Base-by-base conservation (phyloP, 225 moss, liverwort and hornwort genomes). In the Marchantia paleacea region DNA sequence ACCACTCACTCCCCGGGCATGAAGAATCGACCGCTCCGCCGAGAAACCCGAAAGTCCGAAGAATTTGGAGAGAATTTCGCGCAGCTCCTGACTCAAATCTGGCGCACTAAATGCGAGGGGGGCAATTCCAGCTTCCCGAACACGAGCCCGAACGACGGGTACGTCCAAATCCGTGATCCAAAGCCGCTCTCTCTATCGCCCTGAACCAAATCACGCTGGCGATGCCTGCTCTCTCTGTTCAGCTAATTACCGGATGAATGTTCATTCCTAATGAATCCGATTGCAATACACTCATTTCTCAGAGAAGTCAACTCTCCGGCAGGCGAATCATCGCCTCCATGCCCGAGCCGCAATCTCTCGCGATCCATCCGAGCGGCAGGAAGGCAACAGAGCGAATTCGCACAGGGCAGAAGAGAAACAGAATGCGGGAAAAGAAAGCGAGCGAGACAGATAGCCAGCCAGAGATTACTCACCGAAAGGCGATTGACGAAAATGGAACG, bases 401-500 rank as follows among this genome's bases (percentile, higher is more conserved):
- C 31, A 0, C 5, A 61, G 22, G 58, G 28, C 28, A 47, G 3
- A 52, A 28, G 55, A n/a, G 58, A 60, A 60, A 5, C 0, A 75
- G n/a, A 55, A 54, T 52, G 7, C 11, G 29, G 55, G 39, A 69
- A 25, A 29, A 39, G 39, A 39, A 39, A 39, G 39, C 2, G 51
- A 48, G 7, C 49, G 30, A 63, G 10, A 75, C 28, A 75, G 81
- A 75, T 13, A 20, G 69, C 8, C 10, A 53, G 55, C 66, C 64
- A 79, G 29, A 75, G 63, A 58, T 12, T 62, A 82, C 83, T 85
- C 61, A 80, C 76, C 69, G 54, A 73, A 83, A 15, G 81, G 31
- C 22, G 55, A 14, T 79, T 77, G 80, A 60, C 63, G 83, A 75
- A 88, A 89, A 31, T 94, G 91, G 54, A 87, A 84, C 49, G 87